phyloP scores from a whole-genome alignment of 2,329 filamentous ascomycete genomes.

The Alternaria postmessia region DNA sequence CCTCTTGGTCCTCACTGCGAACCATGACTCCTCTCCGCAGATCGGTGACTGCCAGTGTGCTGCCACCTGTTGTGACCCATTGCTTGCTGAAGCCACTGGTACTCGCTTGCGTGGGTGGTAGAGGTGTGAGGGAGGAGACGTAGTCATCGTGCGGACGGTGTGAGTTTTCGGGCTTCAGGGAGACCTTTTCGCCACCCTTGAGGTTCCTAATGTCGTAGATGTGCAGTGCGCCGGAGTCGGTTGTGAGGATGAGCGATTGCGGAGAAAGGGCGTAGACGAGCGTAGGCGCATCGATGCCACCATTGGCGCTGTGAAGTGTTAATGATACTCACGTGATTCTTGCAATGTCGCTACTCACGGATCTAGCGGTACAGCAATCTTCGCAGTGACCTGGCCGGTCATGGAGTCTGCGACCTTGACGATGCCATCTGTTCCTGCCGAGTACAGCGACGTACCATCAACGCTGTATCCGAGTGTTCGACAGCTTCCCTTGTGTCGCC shows the following conservation, averaged over 20 bases:
- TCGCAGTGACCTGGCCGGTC: conserved; percentile 76
- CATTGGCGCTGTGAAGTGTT: conserved; percentile 49
- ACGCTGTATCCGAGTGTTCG: conserved; percentile 78
- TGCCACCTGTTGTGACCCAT: conserved; percentile 92
- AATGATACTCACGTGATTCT: conserved; percentile 1
- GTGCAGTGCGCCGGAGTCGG: conserved; percentile 88
- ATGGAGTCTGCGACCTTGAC: conserved; percentile 67
- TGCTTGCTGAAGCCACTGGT: conserved; percentile 92
- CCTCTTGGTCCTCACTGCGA: conserved; percentile 92
- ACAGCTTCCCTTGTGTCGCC: conserved; percentile 93
- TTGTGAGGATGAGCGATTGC: conserved; percentile 86
- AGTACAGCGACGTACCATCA: conserved; percentile 75
- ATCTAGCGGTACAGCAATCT: conserved; percentile 75
- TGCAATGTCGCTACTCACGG: conserved; percentile 27
- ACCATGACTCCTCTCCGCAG: conserved; percentile 85
- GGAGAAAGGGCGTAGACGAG: conserved; percentile 85
- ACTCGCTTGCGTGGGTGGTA: conserved; percentile 80
- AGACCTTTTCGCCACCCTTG: conserved; percentile 49
- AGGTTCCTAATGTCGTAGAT: conserved; percentile 80
- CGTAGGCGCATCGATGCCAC: conserved; percentile 74
- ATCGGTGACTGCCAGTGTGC: conserved; percentile 89
- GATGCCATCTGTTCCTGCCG: conserved; percentile 68
- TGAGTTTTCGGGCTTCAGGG: conserved; percentile 73
- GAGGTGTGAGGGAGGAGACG: conserved; percentile 83
- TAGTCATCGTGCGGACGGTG: conserved; percentile 92